Base-by-base conservation (phyloP, 805 yeast genomes). In the Wickerhamomyces sydowiorum region DNA sequence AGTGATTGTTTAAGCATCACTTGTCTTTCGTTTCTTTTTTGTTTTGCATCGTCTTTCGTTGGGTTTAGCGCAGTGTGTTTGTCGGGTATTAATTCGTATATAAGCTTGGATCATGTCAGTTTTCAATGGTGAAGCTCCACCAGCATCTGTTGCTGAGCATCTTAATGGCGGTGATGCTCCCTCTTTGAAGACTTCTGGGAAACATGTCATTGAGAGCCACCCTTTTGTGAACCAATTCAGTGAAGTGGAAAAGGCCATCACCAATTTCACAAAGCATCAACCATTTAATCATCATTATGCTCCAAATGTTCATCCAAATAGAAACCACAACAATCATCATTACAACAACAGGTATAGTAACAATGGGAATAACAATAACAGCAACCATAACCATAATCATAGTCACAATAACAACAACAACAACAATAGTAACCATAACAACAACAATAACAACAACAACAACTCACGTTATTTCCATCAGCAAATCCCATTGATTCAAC, bases 261-360 rank as follows among this genome's bases (percentile, higher is more conserved):
- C 60, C 0, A 57, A 57, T 38, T 55, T 50, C 43, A 54, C 56
- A 24, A 57, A 57, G 39, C 60, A 56, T 37, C 61, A 57, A 39
- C 60, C 52, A 14, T 57, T 54, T 48, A 57, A 53, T 40, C 60
- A 56, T 31, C 60, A 56, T 42, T 57, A 57, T 40, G 59, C 61
- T 15, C 62, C 61, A 34, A 57, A 57, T 39, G 55, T 56, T 14
- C 51, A 51, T 38, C 33, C 49, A 21, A 50, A 48, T 32, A 49
- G 50, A 44, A 49, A 41, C 37, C 30, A 44, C 24, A 40, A 41
- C 37, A 38, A 42, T 21, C 33, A 39, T 29, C 23, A 25, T 17
- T 37, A 37, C 32, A 34, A 41, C 38, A 40, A 41, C 27, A 30
- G 35, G n/a, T 13, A 15, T 10, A 29, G 27, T 10, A 17, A 25